Evolutionary conservation across 305 asterid genomes (phyloP), one percentile per base, ranked within the genome.

Genomic region (Galium porrigens): DNA sequence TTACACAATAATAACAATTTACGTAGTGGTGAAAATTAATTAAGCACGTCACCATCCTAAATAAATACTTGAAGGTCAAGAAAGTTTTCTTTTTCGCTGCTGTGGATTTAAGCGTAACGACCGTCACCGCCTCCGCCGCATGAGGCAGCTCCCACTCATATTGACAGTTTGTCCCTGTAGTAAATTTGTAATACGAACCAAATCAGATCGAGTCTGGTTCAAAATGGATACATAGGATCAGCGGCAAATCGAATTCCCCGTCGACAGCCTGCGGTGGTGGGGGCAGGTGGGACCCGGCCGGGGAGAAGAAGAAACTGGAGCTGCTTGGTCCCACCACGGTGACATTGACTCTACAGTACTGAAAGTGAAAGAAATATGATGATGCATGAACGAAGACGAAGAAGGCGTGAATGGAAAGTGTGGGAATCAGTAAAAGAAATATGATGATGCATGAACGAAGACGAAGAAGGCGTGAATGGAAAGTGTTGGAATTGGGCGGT

Each of bases 401-500:
- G 53, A 10, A 15, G 25, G 58, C 48, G 66, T 33, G 66, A 34
- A 20, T 20, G 71, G 52, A 17, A 46, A 67, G 37, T 42, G 56
- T 30, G 30, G 6, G 44, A 39, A 39, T 39, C n/a, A n/a, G n/a
- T n/a, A n/a, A n/a, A n/a, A n/a, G n/a, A n/a, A n/a, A n/a, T n/a
- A 15, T 3, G 18, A 48, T 48, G 56, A 49, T 49, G 3, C 56
- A 49, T 49, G 56, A 52, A 52, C 11, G 27, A 42, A 1, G 15
- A 2, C 25, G n/a, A n/a, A n/a, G 53, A 10, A 15, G 25, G 58
- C 48, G 66, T 33, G 66, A 34, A 20, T 20, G 71, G 52, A 17
- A 46, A 67, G 37, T 42, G 56, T 30, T 57, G 6, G 44, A 39
- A 39, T 39, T 20, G 66, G 71, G 60, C 72, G 72, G 72, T 68